A percentile compares a stretch with the other conserved stretches of the same genome.
Evolutionary conservation across 2,329 filamentous ascomycete species (phyloP).

Genomic region (Sporothrix inflata): DNA sequence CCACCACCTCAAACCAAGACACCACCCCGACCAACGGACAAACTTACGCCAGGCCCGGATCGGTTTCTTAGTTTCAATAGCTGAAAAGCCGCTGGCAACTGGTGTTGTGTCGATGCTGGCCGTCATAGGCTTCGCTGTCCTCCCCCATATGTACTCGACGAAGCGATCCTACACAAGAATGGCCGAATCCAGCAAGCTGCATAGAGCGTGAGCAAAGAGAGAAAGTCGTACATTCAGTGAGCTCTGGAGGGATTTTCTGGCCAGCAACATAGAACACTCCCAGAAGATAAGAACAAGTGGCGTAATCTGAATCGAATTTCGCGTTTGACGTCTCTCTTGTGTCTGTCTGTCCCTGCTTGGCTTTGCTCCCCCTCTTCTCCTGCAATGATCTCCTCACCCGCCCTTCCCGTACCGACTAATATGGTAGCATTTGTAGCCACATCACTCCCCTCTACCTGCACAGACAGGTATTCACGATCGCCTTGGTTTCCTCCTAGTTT

Average conservation of each 20-base stretch:
- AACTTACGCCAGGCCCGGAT: background rate
- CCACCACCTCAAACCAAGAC: background rate
- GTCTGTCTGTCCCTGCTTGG: too few relatives aligned
- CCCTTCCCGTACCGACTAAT: conserved; percentile 7
- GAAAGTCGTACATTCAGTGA: background rate
- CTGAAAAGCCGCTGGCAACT: background rate
- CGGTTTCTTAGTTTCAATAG: background rate
- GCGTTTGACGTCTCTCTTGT: background rate
- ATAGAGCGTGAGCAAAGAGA: background rate
- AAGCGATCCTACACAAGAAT: conserved; percentile 10
- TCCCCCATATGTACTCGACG: background rate
- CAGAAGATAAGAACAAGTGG: background rate
- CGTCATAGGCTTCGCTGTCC: background rate
- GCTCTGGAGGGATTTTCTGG: background rate
- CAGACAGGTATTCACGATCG: background rate
- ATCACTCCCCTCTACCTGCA: background rate
- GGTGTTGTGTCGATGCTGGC: background rate
- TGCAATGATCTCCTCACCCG: conserved; percentile 1
- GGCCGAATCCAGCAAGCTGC: conserved; percentile 14
- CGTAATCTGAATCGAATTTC: background rate
- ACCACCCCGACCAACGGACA: background rate
- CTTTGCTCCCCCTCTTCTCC: background rate
- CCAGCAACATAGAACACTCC: too few relatives aligned
- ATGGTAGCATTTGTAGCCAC: background rate
- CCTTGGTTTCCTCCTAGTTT: too few relatives aligned